Evolutionary conservation across 257 asterid species (phyloP), one percentile per base, ranked within the genome.

Genomic region (Verbena officinalis): DNA sequence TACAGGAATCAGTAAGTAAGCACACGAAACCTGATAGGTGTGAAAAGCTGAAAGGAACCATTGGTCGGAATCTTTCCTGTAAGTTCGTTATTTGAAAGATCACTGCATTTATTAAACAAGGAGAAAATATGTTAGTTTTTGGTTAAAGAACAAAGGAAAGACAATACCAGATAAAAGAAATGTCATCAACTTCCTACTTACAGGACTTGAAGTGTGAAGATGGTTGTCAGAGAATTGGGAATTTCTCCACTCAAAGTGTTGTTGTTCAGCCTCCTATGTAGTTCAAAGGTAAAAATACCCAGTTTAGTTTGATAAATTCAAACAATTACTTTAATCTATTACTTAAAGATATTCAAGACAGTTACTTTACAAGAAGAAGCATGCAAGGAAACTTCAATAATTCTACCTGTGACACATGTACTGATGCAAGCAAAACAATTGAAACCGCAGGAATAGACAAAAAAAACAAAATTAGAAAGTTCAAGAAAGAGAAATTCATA

Each of bases 41-140:
- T 94, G 76, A 94, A 90, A 55, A 88, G 89, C 67, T 79, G 80
- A 79, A 94, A 94, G 75, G 99, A 94, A 71, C 99, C 99, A 75
- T 86, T 86, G 55, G 76, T 71, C 43, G 99, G 99, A 76, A 78
- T 81, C 51, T 20, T 58, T 46, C 99, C 99, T 1, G 76, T 53
- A 53, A 94, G 81, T 0, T 23, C 8, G 77, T 94, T 94, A 77
- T 63, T 83, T 55, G 99, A 94, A 70, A 94, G 93, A 90, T 94
- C 99, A 44, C 99, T 94, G 90, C 81, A 78, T 71, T 43, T 68
- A 51, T 46, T 49, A 52, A 46, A 73, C 55, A 71, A 7, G 46
- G 60, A 48, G 38, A 49, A 78, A 43, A 19, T 44, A 38, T 45
- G 55, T 76, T 66, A 69, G 33, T 27, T 27, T 62, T 22, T 38